Evolutionary conservation across 164 flowering plant genomes (phyloP).

Genomic region (Chimonanthus salicifolius): DNA sequence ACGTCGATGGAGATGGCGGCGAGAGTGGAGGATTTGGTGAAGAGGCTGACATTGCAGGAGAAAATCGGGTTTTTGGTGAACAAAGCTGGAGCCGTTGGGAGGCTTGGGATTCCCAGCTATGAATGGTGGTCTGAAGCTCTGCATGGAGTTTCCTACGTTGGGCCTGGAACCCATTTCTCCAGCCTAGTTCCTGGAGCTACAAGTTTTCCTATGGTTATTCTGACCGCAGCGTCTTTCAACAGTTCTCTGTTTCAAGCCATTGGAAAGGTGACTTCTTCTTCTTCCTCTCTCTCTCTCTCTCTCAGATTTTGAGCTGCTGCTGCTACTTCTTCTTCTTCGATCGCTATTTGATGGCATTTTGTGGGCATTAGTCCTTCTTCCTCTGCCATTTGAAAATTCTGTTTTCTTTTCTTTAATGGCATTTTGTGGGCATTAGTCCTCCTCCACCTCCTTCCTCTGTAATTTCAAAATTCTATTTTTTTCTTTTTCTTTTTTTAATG

Average conservation of each 20-base stretch:
- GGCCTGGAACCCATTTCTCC: conserved; percentile 73
- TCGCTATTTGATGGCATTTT: too few relatives aligned
- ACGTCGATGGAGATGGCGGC: conserved; percentile 27
- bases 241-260: conserved; percentile 64
- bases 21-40: conserved; percentile 73
- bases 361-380: too few relatives aligned
- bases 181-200: conserved; percentile 81
- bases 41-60: conserved; percentile 79
- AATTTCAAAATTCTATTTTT: too few relatives aligned
- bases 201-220: conserved; percentile 82
- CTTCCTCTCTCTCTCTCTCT: not conserved
- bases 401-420: not conserved
- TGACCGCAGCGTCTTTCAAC: conserved; percentile 89
- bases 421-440: too few relatives aligned
- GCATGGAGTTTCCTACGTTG: conserved; percentile 85
- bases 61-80: conserved; percentile 59
- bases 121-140: conserved; percentile 99
- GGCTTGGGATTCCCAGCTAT: conserved; percentile 87
- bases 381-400: too few relatives aligned
- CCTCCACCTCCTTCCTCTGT: too few relatives aligned
- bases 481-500: too few relatives aligned
- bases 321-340: too few relatives aligned
- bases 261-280: conserved; percentile 61
- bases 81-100: conserved; percentile 40
- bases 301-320: not conserved